Conservation (phyloP, 805 yeast genomes). For the Wickerhamomyces hampshirensis region DNA sequence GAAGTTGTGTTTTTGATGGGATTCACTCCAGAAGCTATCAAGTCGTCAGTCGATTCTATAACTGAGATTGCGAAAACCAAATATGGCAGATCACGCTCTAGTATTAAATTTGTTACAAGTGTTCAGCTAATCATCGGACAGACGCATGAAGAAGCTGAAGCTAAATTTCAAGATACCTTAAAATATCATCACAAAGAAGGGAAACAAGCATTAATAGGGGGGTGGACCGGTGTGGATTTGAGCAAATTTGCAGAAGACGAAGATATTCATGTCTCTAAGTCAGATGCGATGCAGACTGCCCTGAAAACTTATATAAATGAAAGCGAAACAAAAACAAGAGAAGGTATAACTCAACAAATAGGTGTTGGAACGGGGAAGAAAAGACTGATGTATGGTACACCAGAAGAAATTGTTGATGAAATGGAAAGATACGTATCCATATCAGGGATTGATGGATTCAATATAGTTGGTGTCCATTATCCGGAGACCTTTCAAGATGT, state of each 20-base stretch:
- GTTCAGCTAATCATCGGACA: conserved; percentile 29
- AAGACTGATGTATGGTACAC: conserved; percentile 31
- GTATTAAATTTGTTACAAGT: conserved; percentile 31
- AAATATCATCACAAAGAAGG: conserved; percentile 30
- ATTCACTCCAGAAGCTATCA: neutral
- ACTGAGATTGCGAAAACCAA: too few relatives aligned
- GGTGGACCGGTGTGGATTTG: conserved; percentile 37
- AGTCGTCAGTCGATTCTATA: too few relatives aligned
- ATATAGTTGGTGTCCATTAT: conserved; percentile 32
- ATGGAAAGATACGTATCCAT: conserved; percentile 1
- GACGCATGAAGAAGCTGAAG: conserved; percentile 35
- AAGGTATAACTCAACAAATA: neutral
- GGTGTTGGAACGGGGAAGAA: conserved; percentile 3
- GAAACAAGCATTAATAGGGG: conserved; percentile 35
- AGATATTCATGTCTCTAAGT: conserved; percentile 8
- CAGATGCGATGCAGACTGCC: conserved; percentile 27
- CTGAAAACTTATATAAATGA: conserved; percentile 22
- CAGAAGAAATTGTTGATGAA: conserved; percentile 25
- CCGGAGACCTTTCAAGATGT: conserved; percentile 37
- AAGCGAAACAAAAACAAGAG: conserved; percentile 12
- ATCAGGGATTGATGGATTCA: conserved; percentile 24
- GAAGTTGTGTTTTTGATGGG: conserved; percentile 31
- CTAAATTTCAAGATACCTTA: conserved; percentile 26
- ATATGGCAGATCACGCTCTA: conserved; percentile 29
- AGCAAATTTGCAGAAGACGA: conserved; percentile 30